These are phyloP conservation scores for Podila clonocystis DNA, from an alignment of 192 early-diverging fungal genomes.

Conservation along the genomic window DNA sequence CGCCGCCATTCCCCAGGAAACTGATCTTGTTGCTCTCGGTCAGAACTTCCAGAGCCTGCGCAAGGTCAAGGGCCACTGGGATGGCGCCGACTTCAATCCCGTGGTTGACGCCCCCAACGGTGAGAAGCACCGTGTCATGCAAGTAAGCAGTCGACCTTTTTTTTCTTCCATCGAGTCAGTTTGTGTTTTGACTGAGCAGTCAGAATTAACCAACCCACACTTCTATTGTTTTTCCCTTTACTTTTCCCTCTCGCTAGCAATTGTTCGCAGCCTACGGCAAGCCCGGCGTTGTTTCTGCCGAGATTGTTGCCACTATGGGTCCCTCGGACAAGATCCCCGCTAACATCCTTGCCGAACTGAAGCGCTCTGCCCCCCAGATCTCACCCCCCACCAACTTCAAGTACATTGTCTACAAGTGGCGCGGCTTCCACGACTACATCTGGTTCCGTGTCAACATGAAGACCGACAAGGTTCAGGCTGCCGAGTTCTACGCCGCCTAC, in stretches of 20 bases:
- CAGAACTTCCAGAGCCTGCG: conserved; percentile 42
- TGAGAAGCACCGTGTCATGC: conserved; percentile 41
- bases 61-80: conserved; percentile 34
- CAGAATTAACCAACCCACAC: background rate
- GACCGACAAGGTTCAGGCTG: background rate
- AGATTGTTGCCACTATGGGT: conserved; percentile 15
- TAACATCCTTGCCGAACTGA: conserved; percentile 5
- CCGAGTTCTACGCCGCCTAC: conserved; percentile 16
- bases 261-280: background rate
- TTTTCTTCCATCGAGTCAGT: too few relatives aligned
- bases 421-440: conserved; percentile 30
- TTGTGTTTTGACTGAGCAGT: too few relatives aligned
- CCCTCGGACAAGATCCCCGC: conserved; percentile 13
- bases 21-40: conserved; percentile 15
- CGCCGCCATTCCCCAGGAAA: background rate
- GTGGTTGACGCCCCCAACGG: conserved; percentile 40
- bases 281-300: background rate
- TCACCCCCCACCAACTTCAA: conserved; percentile 13
- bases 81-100: conserved; percentile 31
- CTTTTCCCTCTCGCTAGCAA: conserved; percentile 2
- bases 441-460: conserved; percentile 23
- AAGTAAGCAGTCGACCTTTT: conserved; percentile 13
- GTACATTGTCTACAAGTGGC: conserved; percentile 29
- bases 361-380: conserved; percentile 1
- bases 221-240: background rate